Base-by-base conservation (phyloP, 805 yeast genomes). In the Jamesozyma piceae region DNA sequence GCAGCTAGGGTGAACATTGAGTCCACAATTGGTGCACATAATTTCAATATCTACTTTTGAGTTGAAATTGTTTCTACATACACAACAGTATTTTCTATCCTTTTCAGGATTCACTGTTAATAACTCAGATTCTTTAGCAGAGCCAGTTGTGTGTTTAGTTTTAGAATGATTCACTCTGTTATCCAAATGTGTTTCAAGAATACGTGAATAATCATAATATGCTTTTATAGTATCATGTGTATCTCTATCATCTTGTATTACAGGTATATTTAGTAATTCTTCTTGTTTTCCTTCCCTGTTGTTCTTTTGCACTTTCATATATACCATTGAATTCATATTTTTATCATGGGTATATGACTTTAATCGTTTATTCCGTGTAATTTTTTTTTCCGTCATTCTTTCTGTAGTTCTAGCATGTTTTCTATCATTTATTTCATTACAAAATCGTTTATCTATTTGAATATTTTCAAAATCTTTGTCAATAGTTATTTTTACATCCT, bases 1-100 rank as follows among this genome's bases (percentile, higher is more conserved):
- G 53, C 95, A 88, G 0, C 72, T 59, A 2, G 74, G 66, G 57
- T 88, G 96, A 2, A 80, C 86, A 42, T 69, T 70, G 27, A 85
- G 62, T 0, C 83, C 83, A 66, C 95, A 88, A 24, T 69, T 66
- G 2, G 67, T 54, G 58, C 95, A 87, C 1, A 69, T 62, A 3
- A 64, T 50, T 1, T 57, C 45, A 4, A 61, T 55, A 11, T 66
- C 70, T 4, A 5, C 11, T 3, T 31, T 5, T 2, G 45, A 43
- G 11, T 26, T 28, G 28, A 50, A 51, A 3, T 34, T 21, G 10
- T 64, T 71, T 3, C 72, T 61, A 51, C 92, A 83, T 0, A 82
- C 75, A 37, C 78, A 72, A 55, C 92, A 83, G 11, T 66, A 60
- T 15, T 72, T 55, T 32, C 45, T 41, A 5, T 8, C 26, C 4